Conservation (phyloP, 192 early-diverging fungal genomes). For the Gigaspora rosea region DNA sequence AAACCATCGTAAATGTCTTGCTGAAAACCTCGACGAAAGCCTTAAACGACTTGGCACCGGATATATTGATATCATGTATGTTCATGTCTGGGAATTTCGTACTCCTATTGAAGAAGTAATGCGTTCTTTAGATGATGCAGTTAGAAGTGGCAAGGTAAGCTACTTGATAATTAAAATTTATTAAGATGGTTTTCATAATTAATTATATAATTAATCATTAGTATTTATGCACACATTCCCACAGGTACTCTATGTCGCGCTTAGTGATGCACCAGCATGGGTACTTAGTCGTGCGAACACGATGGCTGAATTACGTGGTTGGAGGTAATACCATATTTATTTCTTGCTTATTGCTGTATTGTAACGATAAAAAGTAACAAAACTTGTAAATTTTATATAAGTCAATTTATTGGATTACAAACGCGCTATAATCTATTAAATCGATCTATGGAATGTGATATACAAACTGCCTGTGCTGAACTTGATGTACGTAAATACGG, state of each 20-base stretch:
- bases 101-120: slow-evolving; percentile 72
- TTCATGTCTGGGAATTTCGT: slow-evolving; percentile 49
- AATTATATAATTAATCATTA: neutral
- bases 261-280: slow-evolving; percentile 50
- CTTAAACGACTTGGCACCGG: slow-evolving; percentile 54
- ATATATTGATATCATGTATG: slow-evolving; percentile 49
- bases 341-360: neutral
- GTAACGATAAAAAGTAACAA: neutral
- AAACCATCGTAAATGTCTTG: slow-evolving; percentile 46
- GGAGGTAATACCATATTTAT: neutral
- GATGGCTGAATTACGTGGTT: slow-evolving; percentile 36
- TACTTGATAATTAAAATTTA: neutral
- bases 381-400: neutral
- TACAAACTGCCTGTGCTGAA: slow-evolving; percentile 42
- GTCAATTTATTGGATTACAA: slow-evolving; percentile 42
- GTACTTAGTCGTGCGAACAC: slow-evolving; percentile 51
- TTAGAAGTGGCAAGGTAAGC: slow-evolving; percentile 58
- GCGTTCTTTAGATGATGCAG: slow-evolving; percentile 67
- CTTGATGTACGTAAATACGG: slow-evolving; percentile 11
- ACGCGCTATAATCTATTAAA: slow-evolving; percentile 39
- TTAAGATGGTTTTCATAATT: neutral
- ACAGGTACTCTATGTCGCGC: slow-evolving; percentile 51
- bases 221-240: neutral
- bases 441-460: slow-evolving; percentile 40
- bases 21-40: slow-evolving; percentile 53